These are phyloP conservation scores for Ophiostoma triangulosporum DNA, from an alignment of 2,329 filamentous ascomycete species.

Conservation along the genomic window DNA sequence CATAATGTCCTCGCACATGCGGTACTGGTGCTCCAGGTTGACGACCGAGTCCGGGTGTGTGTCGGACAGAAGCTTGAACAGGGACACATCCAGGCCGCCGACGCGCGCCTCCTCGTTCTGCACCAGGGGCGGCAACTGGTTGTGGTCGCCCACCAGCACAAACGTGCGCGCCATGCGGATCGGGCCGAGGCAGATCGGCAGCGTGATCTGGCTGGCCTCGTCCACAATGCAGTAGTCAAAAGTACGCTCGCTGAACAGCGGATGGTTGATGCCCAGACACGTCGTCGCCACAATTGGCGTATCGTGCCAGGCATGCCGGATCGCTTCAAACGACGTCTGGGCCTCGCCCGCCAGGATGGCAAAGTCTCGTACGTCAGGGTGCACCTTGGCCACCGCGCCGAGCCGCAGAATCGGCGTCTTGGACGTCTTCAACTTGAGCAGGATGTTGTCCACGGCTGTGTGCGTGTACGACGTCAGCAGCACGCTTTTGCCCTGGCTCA, in stretches of 20 bases:
- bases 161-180: constrained; percentile 89
- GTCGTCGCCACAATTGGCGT: constrained; percentile 89
- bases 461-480: constrained; percentile 92
- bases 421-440: constrained; percentile 66
- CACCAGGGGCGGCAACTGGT: constrained; percentile 86
- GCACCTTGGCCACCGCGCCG: constrained; percentile 72
- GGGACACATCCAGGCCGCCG: constrained; percentile 78
- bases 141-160: constrained; percentile 91
- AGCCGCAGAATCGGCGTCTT: constrained; percentile 71
- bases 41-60: constrained; percentile 77
- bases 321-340: constrained; percentile 66
- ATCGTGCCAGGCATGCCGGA: constrained; percentile 70
- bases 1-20: constrained; percentile 98
- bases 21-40: constrained; percentile 88
- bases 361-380: constrained; percentile 77
- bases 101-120: constrained; percentile 78
- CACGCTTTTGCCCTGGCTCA: constrained; percentile 82
- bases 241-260: constrained; percentile 71
- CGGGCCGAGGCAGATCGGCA: constrained; percentile 81
- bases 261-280: constrained; percentile 81
- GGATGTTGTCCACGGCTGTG: constrained; percentile 93
- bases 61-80: constrained; percentile 90
- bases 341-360: constrained; percentile 63
- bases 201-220: constrained; percentile 91
- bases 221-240: constrained; percentile 99